phyloP scores from a whole-genome alignment of 305 asterid species.

The Fraxinus floribunda region DNA sequence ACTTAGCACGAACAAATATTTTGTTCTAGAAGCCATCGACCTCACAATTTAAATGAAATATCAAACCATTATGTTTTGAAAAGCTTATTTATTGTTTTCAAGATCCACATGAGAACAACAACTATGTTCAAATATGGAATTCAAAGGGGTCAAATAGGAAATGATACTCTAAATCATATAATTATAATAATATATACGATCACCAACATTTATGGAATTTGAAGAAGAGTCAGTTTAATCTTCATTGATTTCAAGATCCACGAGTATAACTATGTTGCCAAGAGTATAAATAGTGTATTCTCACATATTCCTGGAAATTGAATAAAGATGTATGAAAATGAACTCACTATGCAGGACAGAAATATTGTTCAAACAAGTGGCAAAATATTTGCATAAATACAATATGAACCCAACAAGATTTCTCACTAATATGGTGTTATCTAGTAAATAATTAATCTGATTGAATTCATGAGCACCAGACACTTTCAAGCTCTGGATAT shows the following conservation, averaged over 20 bases:
- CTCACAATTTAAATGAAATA: neutral
- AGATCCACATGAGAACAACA: neutral
- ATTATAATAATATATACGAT: neutral
- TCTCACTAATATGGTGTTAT: neutral
- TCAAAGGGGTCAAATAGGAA: neutral
- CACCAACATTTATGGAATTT: neutral
- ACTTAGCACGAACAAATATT: neutral
- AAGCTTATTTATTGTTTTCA: neutral
- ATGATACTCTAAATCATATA: neutral
- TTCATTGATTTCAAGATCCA: neutral
- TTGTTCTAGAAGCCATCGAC: neutral
- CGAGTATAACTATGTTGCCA: neutral
- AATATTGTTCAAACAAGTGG: neutral
- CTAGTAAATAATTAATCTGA: neutral
- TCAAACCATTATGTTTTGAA: neutral
- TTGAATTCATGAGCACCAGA: neutral
- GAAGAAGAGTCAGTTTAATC: neutral
- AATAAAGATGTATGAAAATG: neutral
- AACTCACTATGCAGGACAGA: neutral
- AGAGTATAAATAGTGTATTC: neutral
- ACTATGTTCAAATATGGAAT: neutral
- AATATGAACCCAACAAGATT: neutral
- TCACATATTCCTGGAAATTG: neutral
- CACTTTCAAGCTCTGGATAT: neutral
- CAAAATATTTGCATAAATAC: neutral